Evolutionary conservation across 2,329 filamentous ascomycete genomes (phyloP).

Genomic region (Metarhizium album): DNA sequence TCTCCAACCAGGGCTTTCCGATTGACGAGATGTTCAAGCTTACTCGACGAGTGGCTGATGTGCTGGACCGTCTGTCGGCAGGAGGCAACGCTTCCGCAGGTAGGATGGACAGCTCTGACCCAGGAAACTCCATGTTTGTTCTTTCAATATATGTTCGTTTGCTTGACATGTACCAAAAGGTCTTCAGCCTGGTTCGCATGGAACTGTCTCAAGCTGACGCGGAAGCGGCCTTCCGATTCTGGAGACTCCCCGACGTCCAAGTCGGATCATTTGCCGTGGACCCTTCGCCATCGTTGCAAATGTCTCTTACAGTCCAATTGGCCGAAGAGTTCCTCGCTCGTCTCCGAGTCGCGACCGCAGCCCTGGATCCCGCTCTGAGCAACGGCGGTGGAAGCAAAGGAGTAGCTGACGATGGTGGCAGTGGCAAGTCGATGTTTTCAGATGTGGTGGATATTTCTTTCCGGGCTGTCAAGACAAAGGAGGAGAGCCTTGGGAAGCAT

Average conservation of each 20-base stretch:
- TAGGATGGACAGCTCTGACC: conserved; percentile 20
- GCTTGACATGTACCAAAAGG: conserved; percentile 29
- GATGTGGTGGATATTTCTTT: conserved; percentile 21
- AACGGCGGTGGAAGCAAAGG: conserved; percentile 6
- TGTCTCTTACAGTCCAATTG: conserved; percentile 31
- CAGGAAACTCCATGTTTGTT: conserved; percentile 27
- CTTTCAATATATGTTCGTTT: conserved; percentile 28
- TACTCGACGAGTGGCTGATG: conserved; percentile 25
- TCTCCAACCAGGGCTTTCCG: conserved; percentile 21
- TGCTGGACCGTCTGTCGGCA: conserved; percentile 18
- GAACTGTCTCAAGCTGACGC: conserved; percentile 20
- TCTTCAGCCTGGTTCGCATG: conserved; percentile 25
- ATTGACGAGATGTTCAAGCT: conserved; percentile 31
- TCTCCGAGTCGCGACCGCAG: conserved; percentile 21
- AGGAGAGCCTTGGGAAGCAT: conserved; percentile 23
- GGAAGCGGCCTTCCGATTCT: conserved; percentile 21
- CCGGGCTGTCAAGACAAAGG: conserved; percentile 20
- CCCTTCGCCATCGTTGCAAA: conserved; percentile 28
- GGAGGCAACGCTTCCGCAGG: conserved; percentile 7
- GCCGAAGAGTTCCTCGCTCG: conserved; percentile 29
- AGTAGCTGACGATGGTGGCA: conserved; percentile 7
- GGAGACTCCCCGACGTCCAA: conserved; percentile 30
- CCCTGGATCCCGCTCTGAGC: conserved; percentile 15
- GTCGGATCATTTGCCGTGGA: conserved; percentile 30
- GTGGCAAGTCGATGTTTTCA: conserved; percentile 20